phyloP scores from a whole-genome alignment of 2,329 filamentous ascomycete genomes.

The Shiraia sp. region DNA sequence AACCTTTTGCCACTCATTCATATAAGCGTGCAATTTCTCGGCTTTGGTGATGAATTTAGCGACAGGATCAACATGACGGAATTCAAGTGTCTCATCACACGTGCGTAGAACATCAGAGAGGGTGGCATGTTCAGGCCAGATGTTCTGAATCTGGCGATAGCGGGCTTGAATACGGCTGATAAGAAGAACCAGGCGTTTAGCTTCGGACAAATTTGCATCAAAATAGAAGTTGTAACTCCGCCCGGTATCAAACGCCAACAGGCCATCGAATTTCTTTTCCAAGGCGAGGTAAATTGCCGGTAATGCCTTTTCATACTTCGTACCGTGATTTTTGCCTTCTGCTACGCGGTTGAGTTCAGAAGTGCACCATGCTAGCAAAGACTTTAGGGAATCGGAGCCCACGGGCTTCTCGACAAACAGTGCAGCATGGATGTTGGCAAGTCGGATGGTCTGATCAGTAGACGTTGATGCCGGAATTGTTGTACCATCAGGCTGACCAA shows the following conservation, averaged over 20 bases:
- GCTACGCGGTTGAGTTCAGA: conserved; percentile 31
- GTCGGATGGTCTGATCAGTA: conserved; percentile 38
- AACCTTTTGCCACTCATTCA: conserved; percentile 95
- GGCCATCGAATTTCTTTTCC: conserved; percentile 59
- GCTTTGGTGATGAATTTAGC: conserved; percentile 83
- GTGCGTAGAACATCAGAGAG: conserved; percentile 76
- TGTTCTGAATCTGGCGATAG: conserved; percentile 69
- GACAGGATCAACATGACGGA: conserved; percentile 79
- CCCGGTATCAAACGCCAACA: conserved; percentile 37
- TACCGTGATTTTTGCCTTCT: conserved; percentile 27
- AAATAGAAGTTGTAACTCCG: conserved; percentile 83
- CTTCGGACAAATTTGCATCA: conserved; percentile 76
- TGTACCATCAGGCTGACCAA: conserved; percentile 34
- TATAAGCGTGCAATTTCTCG: conserved; percentile 81
- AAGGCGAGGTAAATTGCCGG: conserved; percentile 69
- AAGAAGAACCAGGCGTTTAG: conserved; percentile 71
- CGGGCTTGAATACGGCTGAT: conserved; percentile 70
- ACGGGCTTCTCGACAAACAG: conserved; percentile 29
- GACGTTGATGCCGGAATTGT: conserved; percentile 20
- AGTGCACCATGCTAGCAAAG: conserved; percentile 36
- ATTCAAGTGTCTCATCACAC: conserved; percentile 74
- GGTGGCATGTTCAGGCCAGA: conserved; percentile 75
- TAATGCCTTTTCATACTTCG: conserved; percentile 57
- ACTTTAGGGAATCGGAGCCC: conserved; percentile 29
- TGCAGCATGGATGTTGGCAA: conserved; percentile 39